Conservation (phyloP, 148 eudicot species). For the Chenopodium suecicum region DNA sequence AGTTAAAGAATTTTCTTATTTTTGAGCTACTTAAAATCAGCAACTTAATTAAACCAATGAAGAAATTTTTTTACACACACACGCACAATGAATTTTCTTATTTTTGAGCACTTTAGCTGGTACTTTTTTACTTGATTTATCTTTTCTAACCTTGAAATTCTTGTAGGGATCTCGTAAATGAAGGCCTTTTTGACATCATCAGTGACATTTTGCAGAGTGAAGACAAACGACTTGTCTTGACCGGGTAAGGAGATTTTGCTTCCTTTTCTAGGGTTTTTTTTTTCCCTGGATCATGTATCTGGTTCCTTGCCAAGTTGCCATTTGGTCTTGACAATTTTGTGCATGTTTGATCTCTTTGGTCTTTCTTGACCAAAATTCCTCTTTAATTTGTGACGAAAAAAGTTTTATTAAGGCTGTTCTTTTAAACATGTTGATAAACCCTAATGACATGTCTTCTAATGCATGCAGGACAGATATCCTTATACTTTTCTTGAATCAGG, state of each 20-base stretch:
- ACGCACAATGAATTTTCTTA: not conserved
- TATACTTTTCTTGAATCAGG: conserved; percentile 80
- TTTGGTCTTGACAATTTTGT: not conserved
- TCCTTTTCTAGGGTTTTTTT: not conserved
- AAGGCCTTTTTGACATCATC: conserved; percentile 83
- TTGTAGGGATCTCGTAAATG: conserved; percentile 82
- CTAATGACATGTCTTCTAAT: conserved; percentile 36
- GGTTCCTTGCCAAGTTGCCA: not conserved
- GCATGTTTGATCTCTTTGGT: not conserved
- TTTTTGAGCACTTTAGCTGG: not conserved
- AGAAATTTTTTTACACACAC: not conserved
- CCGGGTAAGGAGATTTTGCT: conserved; percentile 53
- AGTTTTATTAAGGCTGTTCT: not conserved
- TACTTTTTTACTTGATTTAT: conserved; percentile 8
- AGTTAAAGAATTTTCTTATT: not conserved
- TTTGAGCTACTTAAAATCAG: no score
- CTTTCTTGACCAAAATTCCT: not conserved
- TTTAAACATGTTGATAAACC: conserved; percentile 3
- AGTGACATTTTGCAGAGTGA: conserved; percentile 64
- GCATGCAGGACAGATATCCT: conserved; percentile 99
- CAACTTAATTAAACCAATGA: not conserved
- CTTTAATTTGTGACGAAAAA: not conserved
- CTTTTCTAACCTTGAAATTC: conserved; percentile 12
- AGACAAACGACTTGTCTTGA: conserved; percentile 76
- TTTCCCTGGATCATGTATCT: not conserved